A percentile compares a stretch with the other conserved stretches of the same genome.
Evolutionary conservation across 1,284 basidiomycete genomes (phyloP).

Genomic region (Sporisorium exsertum): DNA sequence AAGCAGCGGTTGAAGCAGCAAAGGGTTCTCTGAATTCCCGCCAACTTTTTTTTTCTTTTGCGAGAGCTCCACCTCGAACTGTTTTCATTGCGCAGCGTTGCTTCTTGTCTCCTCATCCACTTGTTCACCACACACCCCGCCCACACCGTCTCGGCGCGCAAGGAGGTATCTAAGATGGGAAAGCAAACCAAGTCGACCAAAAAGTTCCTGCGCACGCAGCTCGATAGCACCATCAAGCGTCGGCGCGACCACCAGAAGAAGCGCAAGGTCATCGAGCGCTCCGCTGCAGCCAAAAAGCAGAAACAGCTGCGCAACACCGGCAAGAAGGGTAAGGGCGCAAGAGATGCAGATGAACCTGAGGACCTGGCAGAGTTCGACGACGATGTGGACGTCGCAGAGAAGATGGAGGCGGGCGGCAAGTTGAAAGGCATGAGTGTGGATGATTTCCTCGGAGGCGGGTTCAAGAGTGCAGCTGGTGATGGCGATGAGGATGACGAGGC

Average conservation of each 20-base stretch:
- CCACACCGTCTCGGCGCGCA: background rate
- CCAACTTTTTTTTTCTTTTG: constrained; percentile 8
- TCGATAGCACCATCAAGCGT: constrained; percentile 62
- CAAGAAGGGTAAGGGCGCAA: constrained; percentile 31
- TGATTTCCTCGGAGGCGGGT: constrained; percentile 67
- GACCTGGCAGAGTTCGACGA: constrained; percentile 45
- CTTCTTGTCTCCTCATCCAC: background rate
- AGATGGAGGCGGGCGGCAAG: constrained; percentile 28
- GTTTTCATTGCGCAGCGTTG: background rate
- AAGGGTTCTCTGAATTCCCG: constrained; percentile 8
- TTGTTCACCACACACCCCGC: background rate
- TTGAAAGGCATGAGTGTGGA: constrained; percentile 63
- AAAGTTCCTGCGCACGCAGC: constrained; percentile 64
- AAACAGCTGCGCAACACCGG: constrained; percentile 45
- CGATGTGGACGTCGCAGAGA: constrained; percentile 32
- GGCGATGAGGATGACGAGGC: constrained; percentile 42
- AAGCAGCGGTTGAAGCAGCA: background rate
- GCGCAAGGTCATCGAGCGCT: constrained; percentile 52
- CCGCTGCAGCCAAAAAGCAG: constrained; percentile 43
- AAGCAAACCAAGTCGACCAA: constrained; percentile 65
- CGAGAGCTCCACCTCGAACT: constrained; percentile 13
- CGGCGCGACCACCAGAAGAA: constrained; percentile 63
- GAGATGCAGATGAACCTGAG: constrained; percentile 22
- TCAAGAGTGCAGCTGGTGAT: constrained; percentile 51
- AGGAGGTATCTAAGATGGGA: constrained; percentile 49